A percentile compares a stretch with the other conserved stretches of the same genome.
phyloP scores from a whole-genome alignment of 2,329 filamentous ascomycete genomes.

The Aureobasidium mangrovei region DNA sequence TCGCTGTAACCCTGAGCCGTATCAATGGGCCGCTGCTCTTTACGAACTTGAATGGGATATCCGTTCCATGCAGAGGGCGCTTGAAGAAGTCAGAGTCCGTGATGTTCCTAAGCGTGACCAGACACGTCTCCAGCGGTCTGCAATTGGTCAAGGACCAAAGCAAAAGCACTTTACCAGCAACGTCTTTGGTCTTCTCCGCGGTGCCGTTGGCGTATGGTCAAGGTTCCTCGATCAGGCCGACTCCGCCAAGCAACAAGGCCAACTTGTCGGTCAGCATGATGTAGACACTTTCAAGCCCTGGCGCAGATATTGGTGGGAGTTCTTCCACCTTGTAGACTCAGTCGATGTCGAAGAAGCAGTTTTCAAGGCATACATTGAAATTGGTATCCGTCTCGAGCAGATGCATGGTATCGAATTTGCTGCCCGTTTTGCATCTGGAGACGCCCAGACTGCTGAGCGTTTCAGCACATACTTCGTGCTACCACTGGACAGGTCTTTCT shows the following conservation, averaged over 20 bases:
- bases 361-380: slow-evolving; percentile 45
- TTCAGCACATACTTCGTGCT: slow-evolving; percentile 10
- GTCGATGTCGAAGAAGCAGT: slow-evolving; percentile 42
- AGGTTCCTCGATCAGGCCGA: slow-evolving; percentile 2
- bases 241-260: not conserved
- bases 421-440: not conserved
- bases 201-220: not conserved
- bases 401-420: slow-evolving; percentile 1
- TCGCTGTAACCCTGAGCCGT: slow-evolving; percentile 17
- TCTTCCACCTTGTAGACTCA: slow-evolving; percentile 35
- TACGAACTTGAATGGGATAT: slow-evolving; percentile 16
- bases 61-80: slow-evolving; percentile 15
- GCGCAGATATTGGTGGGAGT: slow-evolving; percentile 39
- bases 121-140: slow-evolving; percentile 19
- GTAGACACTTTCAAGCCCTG: slow-evolving; percentile 21
- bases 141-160: slow-evolving; percentile 17
- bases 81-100: slow-evolving; percentile 1
- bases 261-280: not conserved
- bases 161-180: slow-evolving; percentile 13
- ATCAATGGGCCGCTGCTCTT: slow-evolving; percentile 6
- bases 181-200: slow-evolving; percentile 2
- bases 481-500: slow-evolving; percentile 3
- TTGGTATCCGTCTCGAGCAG: slow-evolving; percentile 19
- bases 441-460: not conserved
- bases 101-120: slow-evolving; percentile 14